Percentiles rank a stretch among this genome's conserved stretches.
Evolutionary conservation across 2,329 filamentous ascomycete genomes (phyloP).

Genomic region (Trichoderma cornu-damae): DNA sequence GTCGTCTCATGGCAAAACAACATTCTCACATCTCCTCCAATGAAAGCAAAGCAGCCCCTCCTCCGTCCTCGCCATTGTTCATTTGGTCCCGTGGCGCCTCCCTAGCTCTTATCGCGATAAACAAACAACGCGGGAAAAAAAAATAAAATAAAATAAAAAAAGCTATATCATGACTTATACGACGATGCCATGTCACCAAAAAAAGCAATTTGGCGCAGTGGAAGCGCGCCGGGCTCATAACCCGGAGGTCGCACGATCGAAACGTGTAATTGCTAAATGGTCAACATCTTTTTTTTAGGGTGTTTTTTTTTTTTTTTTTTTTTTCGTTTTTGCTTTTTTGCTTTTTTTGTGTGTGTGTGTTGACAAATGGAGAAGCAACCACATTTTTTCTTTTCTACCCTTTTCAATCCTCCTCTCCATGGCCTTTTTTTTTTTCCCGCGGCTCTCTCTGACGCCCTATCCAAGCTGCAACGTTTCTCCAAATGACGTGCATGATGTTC

Average conservation of each 20-base stretch:
- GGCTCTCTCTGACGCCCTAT: too few relatives aligned
- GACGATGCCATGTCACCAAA: not conserved
- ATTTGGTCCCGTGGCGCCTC: too few relatives aligned
- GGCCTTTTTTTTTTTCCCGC: not conserved
- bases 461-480: not conserved
- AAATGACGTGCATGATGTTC: conserved; percentile 7
- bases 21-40: not conserved
- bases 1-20: too few relatives aligned
- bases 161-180: conserved; percentile 12
- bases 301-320: not conserved
- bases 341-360: not conserved
- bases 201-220: conserved; percentile 30
- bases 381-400: not conserved
- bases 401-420: not conserved
- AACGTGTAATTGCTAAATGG: conserved; percentile 31
- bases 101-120: not conserved
- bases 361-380: not conserved
- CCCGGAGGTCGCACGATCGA: conserved; percentile 31
- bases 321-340: conserved; percentile 16
- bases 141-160: too few relatives aligned
- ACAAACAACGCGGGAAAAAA: too few relatives aligned
- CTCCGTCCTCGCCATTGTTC: too few relatives aligned
- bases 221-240: conserved; percentile 30
- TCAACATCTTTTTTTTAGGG: conserved; percentile 10
- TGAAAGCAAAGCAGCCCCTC: not conserved